Evolutionary conservation across 441 rosid genomes (phyloP), one percentile per base, ranked within the genome.

Genomic region (Erysimum cheiri): DNA sequence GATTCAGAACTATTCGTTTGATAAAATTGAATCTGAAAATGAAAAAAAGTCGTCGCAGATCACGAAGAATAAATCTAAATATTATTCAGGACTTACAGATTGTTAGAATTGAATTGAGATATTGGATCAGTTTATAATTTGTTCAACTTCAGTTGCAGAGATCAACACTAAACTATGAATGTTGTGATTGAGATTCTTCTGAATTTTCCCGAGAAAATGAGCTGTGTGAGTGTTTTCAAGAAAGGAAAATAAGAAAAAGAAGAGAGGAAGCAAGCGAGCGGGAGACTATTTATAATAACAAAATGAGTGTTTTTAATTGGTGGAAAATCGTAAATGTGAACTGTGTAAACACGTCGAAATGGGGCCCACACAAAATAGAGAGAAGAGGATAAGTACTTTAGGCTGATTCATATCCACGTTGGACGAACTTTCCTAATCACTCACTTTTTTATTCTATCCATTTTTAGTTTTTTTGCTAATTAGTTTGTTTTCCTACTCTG

Each of bases 331-430:
- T 3, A 40, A 59, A 57, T 48, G 72, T 67, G 68, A 67, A 73
- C 64, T 64, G 76, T 66, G 67, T 41, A 15, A 43, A 58, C 77
- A 73, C 77, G 77, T 73, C 28, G 39, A 41, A 64, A 33, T 31
- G 62, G 72, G 67, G 2, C 72, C 72, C 24, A 60, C 73, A 10
- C 36, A 56, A 19, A 13, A 47, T 1, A 60, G 43, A 56, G 11
- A 70, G 26, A 11, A 6, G 6, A 13, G 4, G 73, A 74, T 60
- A 67, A 60, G 6, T 60, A 33, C 14, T 12, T 29, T 73, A 22
- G 24, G 78, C 59, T 75, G 78, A 75, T 29, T 69, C 74, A 75
- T 31, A 46, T 62, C 59, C 78, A 69, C 70, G 66, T 75, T 1
- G 54, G 78, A 69, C 39, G 54, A 46, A 14, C 4, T 55, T 69